Base-by-base conservation (phyloP, 495 filamentous ascomycete genomes). In the Trypethelium eluteriae region DNA sequence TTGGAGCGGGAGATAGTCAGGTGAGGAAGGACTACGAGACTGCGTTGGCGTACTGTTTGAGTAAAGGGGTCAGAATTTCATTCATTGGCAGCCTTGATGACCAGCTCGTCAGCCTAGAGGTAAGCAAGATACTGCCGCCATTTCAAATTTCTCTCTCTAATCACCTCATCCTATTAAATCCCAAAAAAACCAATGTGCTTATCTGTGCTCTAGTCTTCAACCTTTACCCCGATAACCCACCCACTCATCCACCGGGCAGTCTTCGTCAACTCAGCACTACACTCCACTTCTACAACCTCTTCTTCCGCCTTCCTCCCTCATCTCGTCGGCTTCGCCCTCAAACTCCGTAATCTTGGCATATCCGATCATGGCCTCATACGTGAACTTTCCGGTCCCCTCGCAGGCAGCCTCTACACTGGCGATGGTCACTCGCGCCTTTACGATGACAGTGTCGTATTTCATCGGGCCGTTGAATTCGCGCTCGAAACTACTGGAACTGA, bases 81-180 rank as follows among this genome's bases (percentile, higher is more conserved):
- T 93, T 89, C 75, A 80, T 94, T 69, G 93, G 93, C 41, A 96
- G 92, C 74, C 94, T 98, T 64, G 94, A 98, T 74, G 94, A 98
- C 76, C 94, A 98, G 76, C 81, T 98, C 12, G 93, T 98, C 38
- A 93, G 92, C 14, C 75, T 96, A 63, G 92, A 96, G 82, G 87
- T 89, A 74, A 73, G 77, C 72, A 2, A 6, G 3, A 36, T 35
- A 7, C 25, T 36, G 5, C 5, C 3, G 34, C 32, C 1, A 36
- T 11, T 41, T 35, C 53, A 49, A 49, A 16, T 70, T 44, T 57
- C 12, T 39, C 12, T 62, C 2, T 3, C 18, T 5, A 18, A 2
- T 1, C 2, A 11, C 49, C 61, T 14, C 34, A n/a, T 9, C 34
- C 16, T 44, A 9, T 66, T 46, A 73, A 76, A 66, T 78, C 35